Evolutionary conservation across 2,329 filamentous ascomycete species (phyloP).

Genomic region (Drechslera avenae): DNA sequence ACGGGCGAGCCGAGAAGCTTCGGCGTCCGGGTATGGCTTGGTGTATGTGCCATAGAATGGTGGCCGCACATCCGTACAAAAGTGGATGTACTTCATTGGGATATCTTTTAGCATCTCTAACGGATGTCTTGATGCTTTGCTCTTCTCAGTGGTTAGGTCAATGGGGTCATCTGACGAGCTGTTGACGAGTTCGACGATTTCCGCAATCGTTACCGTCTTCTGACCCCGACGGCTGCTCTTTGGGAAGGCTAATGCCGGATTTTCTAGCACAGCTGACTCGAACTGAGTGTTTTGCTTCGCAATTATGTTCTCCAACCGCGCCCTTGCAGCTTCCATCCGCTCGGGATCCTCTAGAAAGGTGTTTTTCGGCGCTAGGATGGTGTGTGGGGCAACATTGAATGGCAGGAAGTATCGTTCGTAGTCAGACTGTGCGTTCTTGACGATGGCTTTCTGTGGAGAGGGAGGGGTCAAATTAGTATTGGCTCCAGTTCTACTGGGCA

Average conservation of each 20-base stretch:
- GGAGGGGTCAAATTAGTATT: constrained; percentile 36
- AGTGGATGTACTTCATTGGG: constrained; percentile 67
- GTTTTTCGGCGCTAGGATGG: constrained; percentile 67
- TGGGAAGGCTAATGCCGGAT: constrained; percentile 27
- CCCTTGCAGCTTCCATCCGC: constrained; percentile 33
- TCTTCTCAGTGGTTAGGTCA: constrained; percentile 50
- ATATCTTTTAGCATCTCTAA: constrained; percentile 58
- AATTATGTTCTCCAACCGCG: constrained; percentile 36
- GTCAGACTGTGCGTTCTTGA: constrained; percentile 46
- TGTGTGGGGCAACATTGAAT: constrained; percentile 78
- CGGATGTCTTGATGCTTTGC: constrained; percentile 29
- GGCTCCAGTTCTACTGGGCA: constrained; percentile 25
- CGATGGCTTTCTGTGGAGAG: constrained; percentile 43
- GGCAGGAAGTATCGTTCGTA: constrained; percentile 72
- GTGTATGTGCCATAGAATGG: constrained; percentile 77
- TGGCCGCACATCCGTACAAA: constrained; percentile 66
- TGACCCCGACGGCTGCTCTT: constrained; percentile 19
- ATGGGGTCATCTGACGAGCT: constrained; percentile 50
- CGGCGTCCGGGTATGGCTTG: constrained; percentile 56
- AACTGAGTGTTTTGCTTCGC: constrained; percentile 18
- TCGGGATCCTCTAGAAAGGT: constrained; percentile 36
- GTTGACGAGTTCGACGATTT: constrained; percentile 53
- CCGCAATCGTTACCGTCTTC: constrained; percentile 30
- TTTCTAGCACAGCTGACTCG: constrained; percentile 22
- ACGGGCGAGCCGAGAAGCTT: constrained; percentile 56